Evolutionary conservation across 805 yeast species (phyloP).

Genomic region (Candida ovalis): DNA sequence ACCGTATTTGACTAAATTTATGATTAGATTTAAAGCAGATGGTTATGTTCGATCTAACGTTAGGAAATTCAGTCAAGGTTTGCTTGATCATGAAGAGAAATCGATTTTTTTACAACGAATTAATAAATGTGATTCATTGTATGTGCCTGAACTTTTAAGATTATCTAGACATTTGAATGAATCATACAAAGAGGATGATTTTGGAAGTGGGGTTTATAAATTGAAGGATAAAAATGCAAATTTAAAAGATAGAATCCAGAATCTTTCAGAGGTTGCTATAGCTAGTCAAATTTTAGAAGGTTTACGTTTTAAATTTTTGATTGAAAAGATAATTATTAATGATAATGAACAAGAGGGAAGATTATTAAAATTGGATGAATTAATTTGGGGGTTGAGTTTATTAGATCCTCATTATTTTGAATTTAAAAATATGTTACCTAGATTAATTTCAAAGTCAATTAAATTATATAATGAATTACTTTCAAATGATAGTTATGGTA

Average conservation of each 20-base stretch:
- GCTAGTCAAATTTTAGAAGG: not conserved
- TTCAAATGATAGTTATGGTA: no score
- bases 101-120: not conserved
- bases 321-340: not conserved
- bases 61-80: not conserved
- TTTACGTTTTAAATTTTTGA: not conserved
- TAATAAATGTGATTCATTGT: not conserved
- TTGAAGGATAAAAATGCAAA: slow-evolving; percentile 2
- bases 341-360: no score
- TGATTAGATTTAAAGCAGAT: not conserved
- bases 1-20: not conserved
- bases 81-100: not conserved
- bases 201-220: not conserved
- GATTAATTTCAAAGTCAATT: slow-evolving; percentile 3
- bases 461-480: not conserved
- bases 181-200: not conserved
- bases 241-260: slow-evolving; percentile 6
- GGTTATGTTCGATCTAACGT: not conserved
- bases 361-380: slow-evolving; percentile 16
- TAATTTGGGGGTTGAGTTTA: slow-evolving; percentile 12
- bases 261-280: slow-evolving; percentile 8
- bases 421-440: slow-evolving; percentile 8
- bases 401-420: slow-evolving; percentile 25
- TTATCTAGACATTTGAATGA: slow-evolving; percentile 16
- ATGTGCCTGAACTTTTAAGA: slow-evolving; percentile 20